Evolutionary conservation across 768 basidiomycete species (phyloP), one percentile per base, ranked within the genome.

Genomic region (Trametes cinnabarina): DNA sequence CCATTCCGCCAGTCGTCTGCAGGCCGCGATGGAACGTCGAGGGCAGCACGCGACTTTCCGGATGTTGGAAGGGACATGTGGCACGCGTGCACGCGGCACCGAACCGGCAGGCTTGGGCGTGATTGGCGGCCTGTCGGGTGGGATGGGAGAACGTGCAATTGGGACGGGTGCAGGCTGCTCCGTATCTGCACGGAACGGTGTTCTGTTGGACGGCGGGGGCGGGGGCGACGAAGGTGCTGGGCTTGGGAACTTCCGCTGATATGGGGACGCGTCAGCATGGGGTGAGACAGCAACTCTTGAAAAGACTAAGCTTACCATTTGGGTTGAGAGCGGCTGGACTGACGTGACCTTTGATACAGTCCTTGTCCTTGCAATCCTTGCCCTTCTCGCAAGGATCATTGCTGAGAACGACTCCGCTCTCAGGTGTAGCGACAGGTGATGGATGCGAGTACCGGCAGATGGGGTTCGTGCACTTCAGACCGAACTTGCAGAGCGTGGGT

Each of bases 371-470:
- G 73, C 97, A 99, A 44, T 88, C 77, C 69, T 86, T 89, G 17
- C 92, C 92, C 47, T 87, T 84, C 66, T 94, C 91, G 72, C 97
- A 99, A 19, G 92, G 79, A 56, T 98, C 96, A 56, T 91, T 94
- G 65, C 91, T 96, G 55, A 99, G 78, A 1, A 98, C 97, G 61
- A 99, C 82, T 9, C 95, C 97, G 66, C 90, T 94, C 74, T 96
- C 94, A 30, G 89, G 80, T 17, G 96, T 97, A 6, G 97, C 95
- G 3, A 94, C 92, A n/a, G 97, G 97, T 9, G 91, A 94, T 4
- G 97, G 95, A 71, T 99, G 97, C 9, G 93, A 92, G 72, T 85
- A 98, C 17, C 89, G 81, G 72, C 97, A 99, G 44, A 87, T 79
- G 0, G 89, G 79, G 71, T 98, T 96, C 47, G 88, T 89, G 73